phyloP scores from a whole-genome alignment of 192 early-diverging fungal species.

The Backusella westeae region DNA sequence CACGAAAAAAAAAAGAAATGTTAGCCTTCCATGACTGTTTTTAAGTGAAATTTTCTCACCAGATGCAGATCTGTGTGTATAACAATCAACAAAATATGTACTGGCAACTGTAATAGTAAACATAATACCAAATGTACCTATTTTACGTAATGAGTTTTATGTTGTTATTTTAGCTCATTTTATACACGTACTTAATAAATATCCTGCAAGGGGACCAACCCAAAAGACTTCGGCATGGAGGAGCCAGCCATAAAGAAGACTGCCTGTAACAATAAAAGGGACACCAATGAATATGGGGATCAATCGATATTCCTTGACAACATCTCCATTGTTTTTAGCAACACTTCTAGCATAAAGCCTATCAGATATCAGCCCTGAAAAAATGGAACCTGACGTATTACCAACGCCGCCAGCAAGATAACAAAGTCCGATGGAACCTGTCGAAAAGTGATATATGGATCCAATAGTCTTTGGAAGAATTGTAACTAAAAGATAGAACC shows the following conservation, averaged over 20 bases:
- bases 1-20: not conserved
- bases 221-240: constrained; percentile 1
- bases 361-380: constrained; percentile 34
- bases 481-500: constrained; percentile 48
- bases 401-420: constrained; percentile 49
- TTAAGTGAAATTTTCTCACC: not conserved
- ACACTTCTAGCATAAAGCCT: not conserved
- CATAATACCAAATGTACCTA: constrained; percentile 19
- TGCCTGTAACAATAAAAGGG: constrained; percentile 13
- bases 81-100: constrained; percentile 17
- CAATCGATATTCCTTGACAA: constrained; percentile 7
- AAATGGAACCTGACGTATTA: constrained; percentile 37
- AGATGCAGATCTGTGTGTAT: constrained; percentile 10
- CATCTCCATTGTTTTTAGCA: not conserved
- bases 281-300: constrained; percentile 5
- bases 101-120: constrained; percentile 20
- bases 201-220: constrained; percentile 10
- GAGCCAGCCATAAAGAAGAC: constrained; percentile 22
- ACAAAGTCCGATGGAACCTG: constrained; percentile 47
- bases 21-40: not conserved
- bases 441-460: constrained; percentile 38
- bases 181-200: not conserved
- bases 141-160: not conserved
- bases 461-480: constrained; percentile 44
- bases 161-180: not conserved